These are phyloP conservation scores for Yamadazyma diddensiae DNA, from an alignment of 1,139 yeast species.

Conservation along the genomic window DNA sequence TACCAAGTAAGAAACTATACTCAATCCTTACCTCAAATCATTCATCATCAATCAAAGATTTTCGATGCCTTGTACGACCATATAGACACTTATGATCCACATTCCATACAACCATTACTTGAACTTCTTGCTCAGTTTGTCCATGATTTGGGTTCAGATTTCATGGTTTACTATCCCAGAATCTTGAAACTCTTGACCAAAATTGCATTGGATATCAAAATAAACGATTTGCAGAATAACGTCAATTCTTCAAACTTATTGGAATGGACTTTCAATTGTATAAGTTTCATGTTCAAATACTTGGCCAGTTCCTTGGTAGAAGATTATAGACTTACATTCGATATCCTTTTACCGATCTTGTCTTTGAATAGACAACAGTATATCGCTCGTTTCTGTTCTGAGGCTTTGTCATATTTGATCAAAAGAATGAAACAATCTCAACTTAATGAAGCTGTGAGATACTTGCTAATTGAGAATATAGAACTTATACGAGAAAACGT, in stretches of 20 bases:
- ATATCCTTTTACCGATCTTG: conserved; percentile 63
- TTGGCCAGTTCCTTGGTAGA: conserved; percentile 60
- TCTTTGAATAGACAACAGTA: conserved; percentile 52
- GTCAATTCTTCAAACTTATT: conserved; percentile 60
- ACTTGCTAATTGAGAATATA: conserved; percentile 48
- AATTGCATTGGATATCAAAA: conserved; percentile 47
- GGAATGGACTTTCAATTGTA: conserved; percentile 80
- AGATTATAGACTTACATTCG: conserved; percentile 68
- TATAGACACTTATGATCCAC: conserved; percentile 55
- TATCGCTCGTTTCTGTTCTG: conserved; percentile 82
- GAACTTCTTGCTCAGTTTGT: conserved; percentile 84
- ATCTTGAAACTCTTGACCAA: conserved; percentile 52
- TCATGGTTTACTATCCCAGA: conserved; percentile 61
- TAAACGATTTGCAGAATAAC: conserved; percentile 42
- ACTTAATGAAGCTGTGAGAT: conserved; percentile 45
- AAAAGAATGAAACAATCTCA: conserved; percentile 60
- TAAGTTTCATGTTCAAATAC: conserved; percentile 89
- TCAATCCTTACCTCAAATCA: conserved; percentile 76
- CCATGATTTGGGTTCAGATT: conserved; percentile 92
- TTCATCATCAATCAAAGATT: conserved; percentile 67
- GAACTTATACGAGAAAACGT: conserved; percentile 28
- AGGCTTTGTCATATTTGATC: conserved; percentile 80
- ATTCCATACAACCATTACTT: conserved; percentile 76
- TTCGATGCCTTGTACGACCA: conserved; percentile 52
- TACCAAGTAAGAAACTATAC: conserved; percentile 52